Conservation (phyloP, 345 rosid species). For the Aquilaria yunnanensis region DNA sequence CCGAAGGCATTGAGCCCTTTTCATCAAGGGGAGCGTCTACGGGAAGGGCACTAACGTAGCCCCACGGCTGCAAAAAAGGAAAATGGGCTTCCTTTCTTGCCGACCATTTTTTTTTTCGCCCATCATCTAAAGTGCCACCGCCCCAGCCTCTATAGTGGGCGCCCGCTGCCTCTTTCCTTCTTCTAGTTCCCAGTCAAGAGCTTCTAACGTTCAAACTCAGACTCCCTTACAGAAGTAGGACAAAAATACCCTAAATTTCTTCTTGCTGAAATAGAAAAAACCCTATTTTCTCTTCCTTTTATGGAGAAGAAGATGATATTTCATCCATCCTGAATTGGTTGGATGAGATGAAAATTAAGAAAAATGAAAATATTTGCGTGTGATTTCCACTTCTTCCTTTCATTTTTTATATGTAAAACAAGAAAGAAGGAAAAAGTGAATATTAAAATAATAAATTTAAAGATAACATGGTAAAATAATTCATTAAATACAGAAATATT, state of each 20-base stretch:
- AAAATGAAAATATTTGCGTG: neutral
- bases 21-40: no score
- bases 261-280: neutral
- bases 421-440: no score
- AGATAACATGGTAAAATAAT: neutral
- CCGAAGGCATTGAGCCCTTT: no score
- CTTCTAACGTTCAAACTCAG: no score
- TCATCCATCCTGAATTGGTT: neutral
- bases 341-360: neutral
- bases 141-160: neutral
- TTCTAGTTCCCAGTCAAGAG: no score
- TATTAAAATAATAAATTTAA: no score
- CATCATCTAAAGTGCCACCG: slow-evolving; percentile 17
- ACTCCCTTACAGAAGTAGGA: neutral
- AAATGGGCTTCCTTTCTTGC: slow-evolving; percentile 14
- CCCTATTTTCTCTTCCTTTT: neutral
- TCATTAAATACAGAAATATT: neutral
- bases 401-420: no score
- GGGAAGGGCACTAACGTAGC: no score
- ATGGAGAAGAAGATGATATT: neutral
- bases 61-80: no score
- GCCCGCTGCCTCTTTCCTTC: no score
- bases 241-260: neutral
- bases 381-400: neutral
- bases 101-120: slow-evolving; percentile 20